These are phyloP conservation scores for Tolypocladium pustulatum DNA, from an alignment of 2,329 filamentous ascomycete species.

Conservation along the genomic window DNA sequence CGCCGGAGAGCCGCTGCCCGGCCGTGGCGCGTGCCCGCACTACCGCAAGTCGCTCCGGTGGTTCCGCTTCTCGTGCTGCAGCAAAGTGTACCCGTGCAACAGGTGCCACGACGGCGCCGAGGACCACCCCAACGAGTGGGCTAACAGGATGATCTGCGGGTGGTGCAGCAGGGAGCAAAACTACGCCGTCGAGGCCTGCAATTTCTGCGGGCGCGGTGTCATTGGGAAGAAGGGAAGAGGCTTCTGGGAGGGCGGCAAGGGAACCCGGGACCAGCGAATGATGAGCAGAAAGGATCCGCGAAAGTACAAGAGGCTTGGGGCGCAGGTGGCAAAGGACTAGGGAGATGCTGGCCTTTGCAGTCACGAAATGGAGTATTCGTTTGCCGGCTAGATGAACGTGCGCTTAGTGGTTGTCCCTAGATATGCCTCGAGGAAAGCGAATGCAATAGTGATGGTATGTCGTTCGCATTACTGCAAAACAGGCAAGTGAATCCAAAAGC, in stretches of 20 bases:
- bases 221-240: conserved; percentile 56
- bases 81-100: conserved; percentile 49
- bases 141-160: conserved; percentile 74
- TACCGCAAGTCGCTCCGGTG: conserved; percentile 50
- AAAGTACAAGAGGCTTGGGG: conserved; percentile 55
- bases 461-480: too few relatives aligned
- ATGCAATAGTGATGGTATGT: too few relatives aligned
- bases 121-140: conserved; percentile 70
- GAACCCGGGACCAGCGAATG: conserved; percentile 57
- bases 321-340: conserved; percentile 3
- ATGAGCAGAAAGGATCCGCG: conserved; percentile 72
- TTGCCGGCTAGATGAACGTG: not conserved
- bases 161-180: conserved; percentile 73
- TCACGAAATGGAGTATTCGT: too few relatives aligned
- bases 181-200: conserved; percentile 66
- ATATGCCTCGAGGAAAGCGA: not conserved
- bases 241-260: conserved; percentile 83
- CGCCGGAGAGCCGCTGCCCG: conserved; percentile 44
- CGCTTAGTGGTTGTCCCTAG: not conserved
- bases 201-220: conserved; percentile 59
- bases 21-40: conserved; percentile 43
- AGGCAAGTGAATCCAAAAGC: not conserved
- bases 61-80: conserved; percentile 57
- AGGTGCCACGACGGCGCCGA: conserved; percentile 64
- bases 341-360: not conserved